Evolutionary conservation across 805 yeast genomes (phyloP).

Genomic region (Candida takata): DNA sequence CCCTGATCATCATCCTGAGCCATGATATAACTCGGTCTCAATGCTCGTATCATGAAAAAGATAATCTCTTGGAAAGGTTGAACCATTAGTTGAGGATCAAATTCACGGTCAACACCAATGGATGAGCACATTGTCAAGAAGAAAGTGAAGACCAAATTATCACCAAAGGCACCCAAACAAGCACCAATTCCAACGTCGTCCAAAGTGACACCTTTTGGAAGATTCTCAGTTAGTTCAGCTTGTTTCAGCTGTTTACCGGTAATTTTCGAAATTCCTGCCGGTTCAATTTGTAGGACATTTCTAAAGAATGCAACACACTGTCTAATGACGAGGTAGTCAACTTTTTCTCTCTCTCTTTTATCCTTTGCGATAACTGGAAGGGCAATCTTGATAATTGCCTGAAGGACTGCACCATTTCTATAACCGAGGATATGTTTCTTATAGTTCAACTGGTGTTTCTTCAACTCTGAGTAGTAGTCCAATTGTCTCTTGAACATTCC

Average conservation of each 20-base stretch:
- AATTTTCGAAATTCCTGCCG: constrained; percentile 48
- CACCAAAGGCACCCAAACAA: constrained; percentile 51
- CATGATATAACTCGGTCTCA: constrained; percentile 29
- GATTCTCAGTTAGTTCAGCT: constrained; percentile 24
- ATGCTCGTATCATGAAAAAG: constrained; percentile 53
- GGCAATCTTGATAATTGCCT: constrained; percentile 63
- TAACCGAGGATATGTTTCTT: constrained; percentile 59
- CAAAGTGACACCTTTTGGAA: constrained; percentile 49
- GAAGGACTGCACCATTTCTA: constrained; percentile 54
- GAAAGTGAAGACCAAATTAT: constrained; percentile 67
- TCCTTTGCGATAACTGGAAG: constrained; percentile 49
- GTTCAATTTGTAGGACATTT: constrained; percentile 73
- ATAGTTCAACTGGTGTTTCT: constrained; percentile 61
- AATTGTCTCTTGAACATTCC: constrained; percentile 44
- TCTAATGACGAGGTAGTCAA: constrained; percentile 68
- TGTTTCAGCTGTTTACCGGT: constrained; percentile 31
- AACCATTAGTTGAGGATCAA: constrained; percentile 55
- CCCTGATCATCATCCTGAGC: background rate
- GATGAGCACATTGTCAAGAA: constrained; percentile 65
- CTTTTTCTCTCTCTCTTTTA: constrained; percentile 49
- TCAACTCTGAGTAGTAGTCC: constrained; percentile 49
- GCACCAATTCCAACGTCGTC: constrained; percentile 66
- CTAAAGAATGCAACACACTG: constrained; percentile 69
- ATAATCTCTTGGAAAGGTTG: constrained; percentile 62
- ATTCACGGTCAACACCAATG: constrained; percentile 43